Percentiles rank a stretch among this genome's conserved stretches.
phyloP scores from a whole-genome alignment of 1,284 basidiomycete genomes.

The Somion occarium region DNA sequence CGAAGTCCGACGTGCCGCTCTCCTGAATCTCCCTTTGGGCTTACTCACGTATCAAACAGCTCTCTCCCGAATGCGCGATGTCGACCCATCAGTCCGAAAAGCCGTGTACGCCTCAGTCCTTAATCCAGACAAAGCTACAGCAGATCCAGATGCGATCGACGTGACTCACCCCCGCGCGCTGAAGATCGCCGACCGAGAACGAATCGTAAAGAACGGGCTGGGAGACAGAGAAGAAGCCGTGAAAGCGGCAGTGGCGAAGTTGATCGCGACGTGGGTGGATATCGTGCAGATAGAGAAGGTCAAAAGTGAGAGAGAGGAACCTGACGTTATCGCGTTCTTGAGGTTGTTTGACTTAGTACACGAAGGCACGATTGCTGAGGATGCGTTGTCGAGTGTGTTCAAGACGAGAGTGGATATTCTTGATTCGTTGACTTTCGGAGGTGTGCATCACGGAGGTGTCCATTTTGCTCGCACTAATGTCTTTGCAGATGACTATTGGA shows the following conservation, averaged over 20 bases:
- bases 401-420: conserved; percentile 55
- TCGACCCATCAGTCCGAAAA: conserved; percentile 79
- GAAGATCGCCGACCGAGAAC: conserved; percentile 74
- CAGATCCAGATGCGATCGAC: conserved; percentile 31
- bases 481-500: conserved; percentile 71
- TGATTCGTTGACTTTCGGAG: conserved; percentile 68
- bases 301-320: conserved; percentile 30
- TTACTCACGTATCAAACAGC: conserved; percentile 61
- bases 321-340: conserved; percentile 51
- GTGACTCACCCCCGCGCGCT: conserved; percentile 67
- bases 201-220: conserved; percentile 77
- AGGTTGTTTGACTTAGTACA: conserved; percentile 58
- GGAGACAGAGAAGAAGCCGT: conserved; percentile 88
- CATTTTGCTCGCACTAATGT: conserved; percentile 2
- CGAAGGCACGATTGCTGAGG: conserved; percentile 45
- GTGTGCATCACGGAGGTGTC: conserved; percentile 34
- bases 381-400: conserved; percentile 63
- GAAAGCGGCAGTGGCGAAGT: conserved; percentile 70
- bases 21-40: conserved; percentile 74
- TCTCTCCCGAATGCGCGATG: conserved; percentile 81
- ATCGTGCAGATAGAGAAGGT: conserved; percentile 42
- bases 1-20: conserved; percentile 86
- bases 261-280: conserved; percentile 79
- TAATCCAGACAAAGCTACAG: conserved; percentile 24
- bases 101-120: conserved; percentile 75